phyloP scores from a whole-genome alignment of 495 filamentous ascomycete species.

The Talaromyces borbonicus region DNA sequence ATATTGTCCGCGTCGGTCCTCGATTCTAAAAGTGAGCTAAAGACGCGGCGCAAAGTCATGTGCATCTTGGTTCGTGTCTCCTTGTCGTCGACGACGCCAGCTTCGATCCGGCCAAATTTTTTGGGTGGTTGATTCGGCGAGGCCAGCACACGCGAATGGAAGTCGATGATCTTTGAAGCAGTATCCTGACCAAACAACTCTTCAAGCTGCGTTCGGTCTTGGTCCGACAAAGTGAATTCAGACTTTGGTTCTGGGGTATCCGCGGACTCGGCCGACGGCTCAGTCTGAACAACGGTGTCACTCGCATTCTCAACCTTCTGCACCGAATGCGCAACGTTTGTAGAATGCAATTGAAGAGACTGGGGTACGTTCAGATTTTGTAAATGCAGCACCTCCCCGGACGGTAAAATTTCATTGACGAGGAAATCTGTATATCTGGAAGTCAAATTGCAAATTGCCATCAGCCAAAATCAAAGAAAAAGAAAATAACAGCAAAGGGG shows the following conservation, averaged over 20 bases:
- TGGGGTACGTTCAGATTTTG: constrained; percentile 28
- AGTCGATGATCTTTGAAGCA: constrained; percentile 25
- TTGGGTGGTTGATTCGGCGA: constrained; percentile 29
- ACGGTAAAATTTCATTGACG: constrained; percentile 80
- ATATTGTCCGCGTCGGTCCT: constrained; percentile 45
- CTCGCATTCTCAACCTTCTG: constrained; percentile 6
- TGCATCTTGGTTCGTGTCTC: constrained; percentile 55
- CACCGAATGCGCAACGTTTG: constrained; percentile 4
- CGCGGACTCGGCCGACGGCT: constrained; percentile 3
- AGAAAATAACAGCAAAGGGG: constrained; percentile 5
- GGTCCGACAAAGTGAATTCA: constrained; percentile 32
- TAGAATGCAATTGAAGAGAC: constrained; percentile 7
- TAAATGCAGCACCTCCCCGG: constrained; percentile 73
- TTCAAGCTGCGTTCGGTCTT: constrained; percentile 36
- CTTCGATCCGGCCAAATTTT: constrained; percentile 32
- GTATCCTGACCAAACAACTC: constrained; percentile 35
- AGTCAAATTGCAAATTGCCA: no score
- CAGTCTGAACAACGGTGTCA: constrained; percentile 2
- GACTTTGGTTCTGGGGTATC: constrained; percentile 7
- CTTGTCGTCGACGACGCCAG: constrained; percentile 43
- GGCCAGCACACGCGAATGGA: constrained; percentile 35
- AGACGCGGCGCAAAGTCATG: constrained; percentile 55
- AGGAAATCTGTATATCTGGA: constrained; percentile 86
- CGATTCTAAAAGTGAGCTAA: constrained; percentile 57
- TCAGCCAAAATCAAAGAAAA: constrained; percentile 5